Base-by-base conservation (phyloP, 2,329 filamentous ascomycete species). In the Kalmusia sp. region DNA sequence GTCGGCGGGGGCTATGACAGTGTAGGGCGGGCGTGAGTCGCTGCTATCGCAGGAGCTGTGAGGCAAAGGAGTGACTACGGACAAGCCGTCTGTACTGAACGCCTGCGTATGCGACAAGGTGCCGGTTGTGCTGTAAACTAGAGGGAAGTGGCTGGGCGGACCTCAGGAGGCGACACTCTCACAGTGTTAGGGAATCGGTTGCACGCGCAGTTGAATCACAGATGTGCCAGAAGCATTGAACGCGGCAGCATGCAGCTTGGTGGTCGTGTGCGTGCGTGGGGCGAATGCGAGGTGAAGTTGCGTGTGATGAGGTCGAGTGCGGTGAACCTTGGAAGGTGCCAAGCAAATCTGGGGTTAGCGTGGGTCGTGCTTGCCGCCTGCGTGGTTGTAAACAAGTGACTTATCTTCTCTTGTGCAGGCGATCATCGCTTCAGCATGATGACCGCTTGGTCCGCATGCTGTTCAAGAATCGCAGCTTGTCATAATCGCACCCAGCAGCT, bases 51-150 rank as follows among this genome's bases (percentile, higher is more conserved):
- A 62, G 53, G 58, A 43, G 51, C 28, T 57, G 58, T 65, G 65
- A 64, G 63, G 64, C 65, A 77, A 76, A 72, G 64, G 71, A 73
- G 71, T 74, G 70, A 75, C 72, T 67, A 74, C 75, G 76, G 76
- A 76, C 75, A 75, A 77, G 68, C 75, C 75, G 76, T 76, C 63
- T 62, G 65, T 52, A 55, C 64, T 68, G 64, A 73, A 62, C 64
- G 71, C 64, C 67, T 73, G 75, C 69, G 75, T 70, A 59, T 69
- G 70, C 74, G 76, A 77, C 76, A 78, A 77, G 71, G 67, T 74
- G 76, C 68, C 71, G 72, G 72, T 70, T 64, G 67, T 61, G 61
- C 38, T 53, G 56, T 52, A 57, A 51, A 55, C 50, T 54, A 51
- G 58, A 57, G 14, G 57, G 51, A 55, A 55, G 55, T 33, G 35